Conservation (phyloP, 257 asterid genomes). For the Marsdenia floribunda region DNA sequence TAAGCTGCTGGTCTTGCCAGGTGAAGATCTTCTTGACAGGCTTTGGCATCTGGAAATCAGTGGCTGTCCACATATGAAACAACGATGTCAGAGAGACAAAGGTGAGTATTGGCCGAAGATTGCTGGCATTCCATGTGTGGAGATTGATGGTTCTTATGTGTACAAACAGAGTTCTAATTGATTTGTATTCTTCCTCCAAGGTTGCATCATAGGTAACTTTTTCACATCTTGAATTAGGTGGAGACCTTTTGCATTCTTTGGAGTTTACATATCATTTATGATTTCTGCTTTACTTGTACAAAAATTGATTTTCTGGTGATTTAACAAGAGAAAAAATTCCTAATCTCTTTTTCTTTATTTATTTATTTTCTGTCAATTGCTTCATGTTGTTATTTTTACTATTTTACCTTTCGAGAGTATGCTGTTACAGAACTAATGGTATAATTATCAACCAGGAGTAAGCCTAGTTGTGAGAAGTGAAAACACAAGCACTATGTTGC, state of each 20-base stretch:
- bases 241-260: neutral
- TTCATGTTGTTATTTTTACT: neutral
- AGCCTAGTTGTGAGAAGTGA: neutral
- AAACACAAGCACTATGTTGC: neutral
- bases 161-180: conserved; percentile 26
- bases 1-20: conserved; percentile 41
- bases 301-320: neutral
- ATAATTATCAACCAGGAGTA: neutral
- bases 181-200: conserved; percentile 2
- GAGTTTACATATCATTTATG: neutral
- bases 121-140: conserved; percentile 65
- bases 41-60: conserved; percentile 68
- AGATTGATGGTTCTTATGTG: conserved; percentile 44
- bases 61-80: conserved; percentile 39
- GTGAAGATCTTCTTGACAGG: conserved; percentile 39
- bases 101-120: conserved; percentile 64
- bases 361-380: neutral
- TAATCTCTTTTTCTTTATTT: too few species aligned
- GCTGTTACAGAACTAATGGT: neutral
- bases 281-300: neutral
- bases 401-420: neutral
- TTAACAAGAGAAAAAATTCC: too few species aligned
- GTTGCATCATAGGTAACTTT: neutral
- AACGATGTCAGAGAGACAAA: conserved; percentile 38
- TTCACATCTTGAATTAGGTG: neutral